Conservation (phyloP, 2,329 filamentous ascomycete species). For the Fusarium globosum region DNA sequence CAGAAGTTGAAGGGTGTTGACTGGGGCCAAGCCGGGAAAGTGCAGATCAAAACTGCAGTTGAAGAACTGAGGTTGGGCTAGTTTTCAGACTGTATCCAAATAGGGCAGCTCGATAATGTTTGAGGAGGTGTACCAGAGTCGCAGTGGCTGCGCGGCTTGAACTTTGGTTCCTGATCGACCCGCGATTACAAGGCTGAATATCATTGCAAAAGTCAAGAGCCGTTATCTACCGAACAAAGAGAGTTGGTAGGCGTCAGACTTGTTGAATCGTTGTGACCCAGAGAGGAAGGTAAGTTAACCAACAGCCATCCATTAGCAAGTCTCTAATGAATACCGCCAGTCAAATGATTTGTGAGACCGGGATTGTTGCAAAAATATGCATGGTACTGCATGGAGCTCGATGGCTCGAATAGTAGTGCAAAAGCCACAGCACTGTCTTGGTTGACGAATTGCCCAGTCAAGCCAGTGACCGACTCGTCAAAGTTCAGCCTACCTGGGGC, state of each 20-base stretch:
- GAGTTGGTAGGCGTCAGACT: conserved; percentile 11
- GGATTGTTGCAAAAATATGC: not conserved
- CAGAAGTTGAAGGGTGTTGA: conserved; percentile 63
- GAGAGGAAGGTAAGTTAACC: conserved; percentile 33
- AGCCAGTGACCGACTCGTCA: conserved; percentile 2
- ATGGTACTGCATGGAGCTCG: conserved; percentile 4
- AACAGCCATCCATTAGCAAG: conserved; percentile 3
- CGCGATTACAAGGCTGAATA: conserved; percentile 4
- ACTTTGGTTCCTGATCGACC: conserved; percentile 40
- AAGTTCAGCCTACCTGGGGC: conserved; percentile 1
- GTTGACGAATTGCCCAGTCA: not conserved
- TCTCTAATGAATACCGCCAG: not conserved
- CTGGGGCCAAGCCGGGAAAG: conserved; percentile 66
- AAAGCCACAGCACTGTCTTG: conserved; percentile 15
- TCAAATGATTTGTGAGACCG: conserved; percentile 14
- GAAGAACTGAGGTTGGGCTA: conserved; percentile 54
- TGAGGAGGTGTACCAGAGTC: conserved; percentile 9
- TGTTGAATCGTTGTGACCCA: conserved; percentile 11
- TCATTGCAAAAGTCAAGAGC: not conserved
- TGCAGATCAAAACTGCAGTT: conserved; percentile 56
- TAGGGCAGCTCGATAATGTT: conserved; percentile 20
- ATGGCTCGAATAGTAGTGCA: conserved; percentile 5
- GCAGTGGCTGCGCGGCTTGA: conserved; percentile 14
- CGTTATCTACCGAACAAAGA: conserved; percentile 15
- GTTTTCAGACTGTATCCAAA: conserved; percentile 19